Percentiles rank a stretch among this genome's conserved stretches.
These are phyloP conservation scores for Nemania abortiva DNA, from an alignment of 2,329 filamentous ascomycete genomes.

Conservation along the genomic window DNA sequence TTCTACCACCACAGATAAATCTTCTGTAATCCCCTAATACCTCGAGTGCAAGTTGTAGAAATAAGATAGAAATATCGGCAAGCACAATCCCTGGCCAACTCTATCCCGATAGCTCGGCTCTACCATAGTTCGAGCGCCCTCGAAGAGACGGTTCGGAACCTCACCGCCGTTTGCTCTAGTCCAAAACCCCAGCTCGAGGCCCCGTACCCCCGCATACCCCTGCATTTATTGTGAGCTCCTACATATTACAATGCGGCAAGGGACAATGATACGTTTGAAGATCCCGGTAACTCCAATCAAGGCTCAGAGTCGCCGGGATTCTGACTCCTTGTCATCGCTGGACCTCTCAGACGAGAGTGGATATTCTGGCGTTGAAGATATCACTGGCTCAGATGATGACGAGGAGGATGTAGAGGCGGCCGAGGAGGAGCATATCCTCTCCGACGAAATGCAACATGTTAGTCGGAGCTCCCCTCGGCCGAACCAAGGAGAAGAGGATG, in stretches of 20 bases:
- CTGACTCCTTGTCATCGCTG: conserved; percentile 66
- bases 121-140: conserved; percentile 19
- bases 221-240: conserved; percentile 40
- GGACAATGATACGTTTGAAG: conserved; percentile 64
- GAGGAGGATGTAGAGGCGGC: conserved; percentile 81
- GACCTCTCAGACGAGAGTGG: conserved; percentile 74
- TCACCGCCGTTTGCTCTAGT: conserved; percentile 56
- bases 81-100: not conserved
- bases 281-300: conserved; percentile 59
- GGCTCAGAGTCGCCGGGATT: conserved; percentile 61
- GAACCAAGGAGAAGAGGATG: conserved; percentile 55
- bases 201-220: conserved; percentile 43
- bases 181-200: conserved; percentile 37
- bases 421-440: conserved; percentile 81
- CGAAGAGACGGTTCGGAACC: conserved; percentile 34
- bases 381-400: conserved; percentile 81
- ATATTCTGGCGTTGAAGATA: conserved; percentile 82
- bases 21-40: conserved; percentile 5
- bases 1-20: not conserved
- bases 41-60: not conserved
- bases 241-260: conserved; percentile 42
- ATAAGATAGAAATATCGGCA: not conserved
- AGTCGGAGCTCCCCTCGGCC: conserved; percentile 65
- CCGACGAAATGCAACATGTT: conserved; percentile 55
- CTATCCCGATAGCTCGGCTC: conserved; percentile 21